Conservation (phyloP, 345 rosid genomes). For the Euphorbia tirucalli region DNA sequence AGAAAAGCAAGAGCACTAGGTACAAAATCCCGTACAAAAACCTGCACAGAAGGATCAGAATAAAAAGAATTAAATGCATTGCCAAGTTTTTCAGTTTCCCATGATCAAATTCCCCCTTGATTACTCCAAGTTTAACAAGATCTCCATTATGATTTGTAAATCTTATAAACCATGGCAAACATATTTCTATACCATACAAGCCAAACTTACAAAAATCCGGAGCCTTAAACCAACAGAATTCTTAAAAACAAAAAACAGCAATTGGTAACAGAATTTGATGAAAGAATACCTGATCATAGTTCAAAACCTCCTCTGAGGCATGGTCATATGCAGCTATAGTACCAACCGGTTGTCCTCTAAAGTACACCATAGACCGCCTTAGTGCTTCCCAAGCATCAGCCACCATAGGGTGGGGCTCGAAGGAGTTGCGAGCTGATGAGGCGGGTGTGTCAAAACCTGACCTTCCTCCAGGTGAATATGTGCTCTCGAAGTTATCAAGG, state of each 20-base stretch:
- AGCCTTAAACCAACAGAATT: neutral
- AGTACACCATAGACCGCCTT: conserved; percentile 71
- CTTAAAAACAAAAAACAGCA: neutral
- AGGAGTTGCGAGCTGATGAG: conserved; percentile 78
- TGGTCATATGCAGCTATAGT: conserved; percentile 89
- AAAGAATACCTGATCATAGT: conserved; percentile 87
- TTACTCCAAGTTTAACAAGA: neutral
- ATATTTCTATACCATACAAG: neutral
- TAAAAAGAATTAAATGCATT: neutral
- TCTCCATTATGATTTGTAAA: neutral
- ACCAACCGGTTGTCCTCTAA: conserved; percentile 81
- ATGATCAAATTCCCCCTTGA: neutral
- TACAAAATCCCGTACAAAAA: conserved; percentile 77
- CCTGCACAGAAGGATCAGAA: conserved; percentile 32
- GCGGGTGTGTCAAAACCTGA: conserved; percentile 71
- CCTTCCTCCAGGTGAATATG: conserved; percentile 22
- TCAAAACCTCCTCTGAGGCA: conserved; percentile 92
- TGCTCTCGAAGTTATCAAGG: conserved; percentile 47
- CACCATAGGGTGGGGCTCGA: conserved; percentile 94
- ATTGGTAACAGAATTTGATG: neutral
- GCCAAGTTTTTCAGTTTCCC: neutral
- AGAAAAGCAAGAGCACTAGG: conserved; percentile 80
- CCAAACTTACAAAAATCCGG: neutral
- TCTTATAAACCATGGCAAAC: neutral
- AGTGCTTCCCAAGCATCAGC: conserved; percentile 97